phyloP scores from a whole-genome alignment of 495 filamentous ascomycete species.

The Aspergillus carlsbadensis region DNA sequence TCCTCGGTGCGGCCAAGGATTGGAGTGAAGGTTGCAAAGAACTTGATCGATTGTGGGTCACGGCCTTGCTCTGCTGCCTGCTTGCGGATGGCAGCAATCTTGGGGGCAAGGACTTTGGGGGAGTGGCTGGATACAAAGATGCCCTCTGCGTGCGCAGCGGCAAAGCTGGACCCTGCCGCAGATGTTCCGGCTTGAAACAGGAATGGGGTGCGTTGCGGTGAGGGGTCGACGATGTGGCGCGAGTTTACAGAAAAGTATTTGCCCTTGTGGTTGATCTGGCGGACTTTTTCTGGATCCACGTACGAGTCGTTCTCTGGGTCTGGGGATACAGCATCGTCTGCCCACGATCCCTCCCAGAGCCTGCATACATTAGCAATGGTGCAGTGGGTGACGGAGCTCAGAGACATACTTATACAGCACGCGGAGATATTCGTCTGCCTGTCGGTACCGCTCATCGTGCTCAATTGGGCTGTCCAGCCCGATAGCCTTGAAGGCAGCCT shows the following conservation, averaged over 20 bases:
- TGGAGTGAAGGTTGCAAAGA: constrained; percentile 59
- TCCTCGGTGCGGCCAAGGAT: constrained; percentile 58
- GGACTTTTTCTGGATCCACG: constrained; percentile 53
- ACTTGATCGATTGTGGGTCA: constrained; percentile 56
- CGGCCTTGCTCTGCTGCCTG: constrained; percentile 50
- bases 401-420: constrained; percentile 51
- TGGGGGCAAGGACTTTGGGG: constrained; percentile 47
- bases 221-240: constrained; percentile 57
- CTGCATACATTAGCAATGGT: constrained; percentile 17
- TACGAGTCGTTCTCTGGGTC: constrained; percentile 52
- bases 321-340: constrained; percentile 49
- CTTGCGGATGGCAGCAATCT: constrained; percentile 55
- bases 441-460: constrained; percentile 60
- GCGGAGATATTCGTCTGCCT: constrained; percentile 60
- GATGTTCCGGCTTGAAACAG: constrained; percentile 66
- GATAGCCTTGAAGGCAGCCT: constrained; percentile 57
- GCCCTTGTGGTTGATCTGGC: constrained; percentile 58
- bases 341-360: constrained; percentile 64
- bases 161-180: constrained; percentile 55
- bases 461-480: constrained; percentile 55
- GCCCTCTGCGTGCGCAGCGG: constrained; percentile 60
- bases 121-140: constrained; percentile 62
- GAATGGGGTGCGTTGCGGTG: constrained; percentile 62
- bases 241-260: constrained; percentile 55
- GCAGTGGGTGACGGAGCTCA: background rate